Evolutionary conservation across 805 yeast genomes (phyloP), one percentile per base, ranked within the genome.

Genomic region (Lachancea fermentati): DNA sequence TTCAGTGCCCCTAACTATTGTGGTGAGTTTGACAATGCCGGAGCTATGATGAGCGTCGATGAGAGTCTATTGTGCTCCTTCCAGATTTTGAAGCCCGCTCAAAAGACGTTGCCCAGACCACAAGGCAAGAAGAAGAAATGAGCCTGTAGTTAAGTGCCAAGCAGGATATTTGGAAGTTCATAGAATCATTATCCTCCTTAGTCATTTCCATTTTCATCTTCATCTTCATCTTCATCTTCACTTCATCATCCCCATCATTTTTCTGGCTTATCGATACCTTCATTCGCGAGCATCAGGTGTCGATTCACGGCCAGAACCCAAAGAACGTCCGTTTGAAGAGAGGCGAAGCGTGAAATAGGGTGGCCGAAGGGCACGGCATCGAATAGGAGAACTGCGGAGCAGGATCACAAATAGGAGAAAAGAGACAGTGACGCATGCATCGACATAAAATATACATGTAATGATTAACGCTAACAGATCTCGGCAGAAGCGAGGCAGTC

Each of bases 1-100:
- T 91, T 91, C 64, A 81, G 93, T 40, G 98, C 98, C 43, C 98
- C 98, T 54, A 93, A 93, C 68, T 89, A 89, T 65, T 93, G 97
- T 75, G 98, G 98, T 57, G 97, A 93, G 67, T 91, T 91, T 62
- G 98, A 91, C 67, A 91, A 91, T 60, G 97, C 97, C 2, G 98
- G 97, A 60, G 98, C 98, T 31, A 93, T 93, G 97, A 91, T 91
- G 98, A 80, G 94, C 58, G 97, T 91, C 43, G 97, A 93, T 66
- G 97, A 93, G 69, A 81, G 91, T 65, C 76, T 91, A 58, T 73
- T 91, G 57, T 91, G 98, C 72, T 89, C 97, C 13, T 91, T 91
- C 79, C 93, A 85, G 67, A 93, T 91, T 58, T 78, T 91, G 65
- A 93, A 93, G 68, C 98, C 98, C 22, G 97, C 98, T 38, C 97